Evolutionary conservation across 768 basidiomycete genomes (phyloP).

Genomic region (Pleurotus citrinopileatus): DNA sequence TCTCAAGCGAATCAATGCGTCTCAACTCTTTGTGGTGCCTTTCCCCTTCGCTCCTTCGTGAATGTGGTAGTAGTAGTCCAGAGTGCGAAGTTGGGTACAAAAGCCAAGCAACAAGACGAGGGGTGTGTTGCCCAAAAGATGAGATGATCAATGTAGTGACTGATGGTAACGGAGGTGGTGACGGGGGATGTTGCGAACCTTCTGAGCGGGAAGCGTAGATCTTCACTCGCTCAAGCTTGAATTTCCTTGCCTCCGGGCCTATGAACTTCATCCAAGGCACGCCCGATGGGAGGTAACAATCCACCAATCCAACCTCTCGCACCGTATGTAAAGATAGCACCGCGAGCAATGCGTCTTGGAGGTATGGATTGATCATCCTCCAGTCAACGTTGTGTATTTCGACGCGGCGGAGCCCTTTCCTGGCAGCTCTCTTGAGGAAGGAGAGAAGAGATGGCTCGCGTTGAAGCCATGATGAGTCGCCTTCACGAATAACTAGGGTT

Average conservation of each 20-base stretch:
- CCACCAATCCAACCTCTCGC: background rate
- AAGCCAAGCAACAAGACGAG: background rate
- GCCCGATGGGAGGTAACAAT: background rate
- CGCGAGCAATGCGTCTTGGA: background rate
- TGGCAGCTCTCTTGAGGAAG: background rate
- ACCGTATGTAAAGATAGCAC: background rate
- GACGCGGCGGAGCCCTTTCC: background rate
- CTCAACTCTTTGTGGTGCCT: background rate
- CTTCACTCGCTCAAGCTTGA: background rate
- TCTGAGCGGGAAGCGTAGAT: background rate
- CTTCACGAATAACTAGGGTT: background rate
- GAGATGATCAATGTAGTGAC: background rate
- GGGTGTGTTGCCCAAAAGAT: background rate
- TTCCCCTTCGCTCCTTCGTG: no score
- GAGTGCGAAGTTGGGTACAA: background rate
- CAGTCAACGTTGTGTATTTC: conserved; percentile 1
- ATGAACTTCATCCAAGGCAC: conserved; percentile 1
- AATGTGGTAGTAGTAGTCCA: no score
- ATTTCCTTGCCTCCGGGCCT: background rate
- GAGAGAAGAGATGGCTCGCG: background rate
- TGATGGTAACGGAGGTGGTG: background rate
- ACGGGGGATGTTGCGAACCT: background rate
- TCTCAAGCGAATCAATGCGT: background rate
- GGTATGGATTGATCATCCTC: background rate
- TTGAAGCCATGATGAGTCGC: background rate